A percentile compares a stretch with the other conserved stretches of the same genome.
phyloP scores from a whole-genome alignment of 116 monocot species.

The Dioscorea cayenensis region DNA sequence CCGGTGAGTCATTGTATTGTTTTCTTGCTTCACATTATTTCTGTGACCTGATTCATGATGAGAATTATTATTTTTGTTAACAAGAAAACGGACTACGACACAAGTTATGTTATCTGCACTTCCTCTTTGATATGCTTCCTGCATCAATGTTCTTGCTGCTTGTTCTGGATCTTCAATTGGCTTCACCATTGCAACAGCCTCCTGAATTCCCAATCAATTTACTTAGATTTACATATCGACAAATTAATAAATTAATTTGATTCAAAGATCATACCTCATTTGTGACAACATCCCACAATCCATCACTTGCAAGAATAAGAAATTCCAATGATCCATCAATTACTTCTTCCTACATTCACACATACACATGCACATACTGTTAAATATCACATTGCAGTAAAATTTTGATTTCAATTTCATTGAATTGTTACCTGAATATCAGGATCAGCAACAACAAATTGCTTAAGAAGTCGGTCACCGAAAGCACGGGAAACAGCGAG shows the following conservation, averaged over 20 bases:
- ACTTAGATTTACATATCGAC: too few relatives aligned
- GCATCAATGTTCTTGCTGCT: conserved; percentile 68
- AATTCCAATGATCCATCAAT: conserved; percentile 87
- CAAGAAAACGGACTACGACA: conserved; percentile 71
- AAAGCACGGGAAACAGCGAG: conserved; percentile 97
- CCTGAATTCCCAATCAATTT: conserved; percentile 26
- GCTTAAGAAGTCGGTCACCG: conserved; percentile 78
- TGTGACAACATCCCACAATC: conserved; percentile 89
- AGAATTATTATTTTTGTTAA: not conserved
- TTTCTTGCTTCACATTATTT: not conserved
- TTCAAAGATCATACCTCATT: conserved; percentile 46
- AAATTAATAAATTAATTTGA: too few relatives aligned
- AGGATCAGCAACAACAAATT: conserved; percentile 86
- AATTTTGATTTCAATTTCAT: not conserved
- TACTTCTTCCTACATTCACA: conserved; percentile 49
- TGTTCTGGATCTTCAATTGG: conserved; percentile 61
- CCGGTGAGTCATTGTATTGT: too few relatives aligned
- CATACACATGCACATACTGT: not conserved
- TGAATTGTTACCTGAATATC: conserved; percentile 59
- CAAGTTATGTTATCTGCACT: conserved; percentile 90
- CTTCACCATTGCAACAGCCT: conserved; percentile 77
- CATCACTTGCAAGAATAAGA: conserved; percentile 91
- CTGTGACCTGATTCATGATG: not conserved
- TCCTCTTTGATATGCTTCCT: conserved; percentile 73
- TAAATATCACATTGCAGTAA: not conserved